These are phyloP conservation scores for Quercus phellos DNA, from an alignment of 331 rosid species.

Conservation along the genomic window DNA sequence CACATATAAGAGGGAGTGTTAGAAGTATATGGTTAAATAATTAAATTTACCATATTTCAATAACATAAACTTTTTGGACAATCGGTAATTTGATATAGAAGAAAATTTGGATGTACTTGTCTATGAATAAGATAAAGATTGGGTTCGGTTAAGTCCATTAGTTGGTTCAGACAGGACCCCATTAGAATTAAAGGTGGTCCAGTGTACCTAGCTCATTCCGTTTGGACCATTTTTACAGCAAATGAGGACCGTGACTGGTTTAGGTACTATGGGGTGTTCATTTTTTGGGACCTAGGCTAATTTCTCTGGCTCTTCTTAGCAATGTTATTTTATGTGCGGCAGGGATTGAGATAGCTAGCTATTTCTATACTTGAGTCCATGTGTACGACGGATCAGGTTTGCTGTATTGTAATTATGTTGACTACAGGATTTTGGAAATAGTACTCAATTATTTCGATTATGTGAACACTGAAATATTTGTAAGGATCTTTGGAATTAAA, in stretches of 20 bases:
- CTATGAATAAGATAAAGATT: neutral
- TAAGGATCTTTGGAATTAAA: too few species aligned
- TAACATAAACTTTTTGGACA: accelerated
- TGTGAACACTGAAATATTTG: too few species aligned
- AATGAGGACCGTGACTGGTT: slow-evolving; percentile 25
- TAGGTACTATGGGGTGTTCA: neutral
- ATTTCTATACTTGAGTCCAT: neutral
- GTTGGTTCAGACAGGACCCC: slow-evolving; percentile 28
- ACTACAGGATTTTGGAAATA: neutral
- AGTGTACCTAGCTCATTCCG: neutral
- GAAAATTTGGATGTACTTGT: neutral
- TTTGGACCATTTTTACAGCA: slow-evolving; percentile 42
- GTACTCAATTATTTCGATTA: too few species aligned
- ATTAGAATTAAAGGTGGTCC: slow-evolving; percentile 32
- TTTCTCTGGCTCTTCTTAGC: too few species aligned
- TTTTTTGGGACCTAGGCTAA: neutral
- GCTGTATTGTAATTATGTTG: neutral
- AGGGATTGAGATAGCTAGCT: neutral
- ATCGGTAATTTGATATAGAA: neutral
- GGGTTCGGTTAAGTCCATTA: slow-evolving; percentile 7
- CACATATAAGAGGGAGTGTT: too few species aligned
- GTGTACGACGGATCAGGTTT: neutral
- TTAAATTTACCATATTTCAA: too few species aligned
- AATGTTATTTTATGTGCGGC: neutral
- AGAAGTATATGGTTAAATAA: too few species aligned